Conservation (phyloP, 352 stramenopile genomes). For the Pythium coloratum region DNA sequence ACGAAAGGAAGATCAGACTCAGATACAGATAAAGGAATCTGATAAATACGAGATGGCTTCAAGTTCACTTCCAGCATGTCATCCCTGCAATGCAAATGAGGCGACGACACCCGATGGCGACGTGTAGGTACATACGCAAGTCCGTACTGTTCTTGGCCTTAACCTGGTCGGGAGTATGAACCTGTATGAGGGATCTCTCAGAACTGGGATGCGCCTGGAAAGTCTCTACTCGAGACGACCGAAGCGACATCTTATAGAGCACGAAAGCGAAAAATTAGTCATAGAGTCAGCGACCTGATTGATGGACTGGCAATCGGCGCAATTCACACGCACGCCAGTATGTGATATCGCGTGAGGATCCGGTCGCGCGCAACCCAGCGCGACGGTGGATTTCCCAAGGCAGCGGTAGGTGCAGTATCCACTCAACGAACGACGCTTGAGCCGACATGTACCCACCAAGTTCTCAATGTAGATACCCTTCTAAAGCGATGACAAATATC, state of each 20-base stretch:
- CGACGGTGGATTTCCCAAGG: background rate
- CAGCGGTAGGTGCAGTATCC: background rate
- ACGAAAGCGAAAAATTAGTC: background rate
- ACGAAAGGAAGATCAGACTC: background rate
- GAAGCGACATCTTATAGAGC: background rate
- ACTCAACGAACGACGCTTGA: background rate
- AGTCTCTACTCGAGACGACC: no score
- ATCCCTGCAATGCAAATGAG: no score
- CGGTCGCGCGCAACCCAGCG: constrained; percentile 1
- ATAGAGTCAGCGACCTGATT: background rate
- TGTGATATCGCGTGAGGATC: constrained; percentile 3
- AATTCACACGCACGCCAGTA: background rate
- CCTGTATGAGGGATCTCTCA: background rate
- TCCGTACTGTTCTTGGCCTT: background rate
- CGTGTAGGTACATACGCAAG: background rate
- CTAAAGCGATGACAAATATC: background rate
- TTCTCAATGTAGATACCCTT: background rate
- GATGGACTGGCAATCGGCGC: no score
- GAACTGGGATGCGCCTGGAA: no score
- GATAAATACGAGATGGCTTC: background rate
- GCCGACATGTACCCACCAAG: background rate
- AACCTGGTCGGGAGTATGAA: background rate
- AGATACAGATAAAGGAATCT: background rate
- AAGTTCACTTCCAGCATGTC: background rate
- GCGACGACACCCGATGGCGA: background rate